Evolutionary conservation across 345 rosid genomes (phyloP).

Genomic region (Arabidopsis thaliana): DNA sequence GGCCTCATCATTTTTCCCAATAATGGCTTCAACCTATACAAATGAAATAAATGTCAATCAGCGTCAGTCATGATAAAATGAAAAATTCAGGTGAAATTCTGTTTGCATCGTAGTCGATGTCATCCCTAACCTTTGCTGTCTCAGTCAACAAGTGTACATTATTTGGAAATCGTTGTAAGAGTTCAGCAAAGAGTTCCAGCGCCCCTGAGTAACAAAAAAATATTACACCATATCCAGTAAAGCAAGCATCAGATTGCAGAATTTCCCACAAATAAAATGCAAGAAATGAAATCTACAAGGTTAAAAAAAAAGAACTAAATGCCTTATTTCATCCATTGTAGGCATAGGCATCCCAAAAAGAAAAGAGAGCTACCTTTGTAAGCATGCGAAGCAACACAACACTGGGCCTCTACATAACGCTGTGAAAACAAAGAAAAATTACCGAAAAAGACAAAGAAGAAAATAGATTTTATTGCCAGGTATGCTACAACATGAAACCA

Average conservation of each 20-base stretch:
- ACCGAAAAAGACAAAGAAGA: neutral
- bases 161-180: conserved; percentile 88
- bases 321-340: conserved; percentile 6
- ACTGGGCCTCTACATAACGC: conserved; percentile 98
- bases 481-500: neutral
- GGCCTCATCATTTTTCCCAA: conserved; percentile 93
- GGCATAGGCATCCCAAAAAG: conserved; percentile 19
- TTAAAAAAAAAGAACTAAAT: conserved; percentile 1
- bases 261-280: neutral
- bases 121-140: conserved; percentile 80
- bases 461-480: conserved; percentile 5
- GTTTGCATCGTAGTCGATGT: neutral
- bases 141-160: conserved; percentile 90
- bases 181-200: conserved; percentile 82
- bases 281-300: conserved; percentile 4
- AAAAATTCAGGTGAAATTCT: neutral
- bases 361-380: conserved; percentile 70
- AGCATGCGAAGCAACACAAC: conserved; percentile 90
- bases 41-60: conserved; percentile 41
- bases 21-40: conserved; percentile 89
- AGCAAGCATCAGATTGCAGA: conserved; percentile 9
- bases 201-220: conserved; percentile 62
- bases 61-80: neutral
- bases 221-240: conserved; percentile 16
- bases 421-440: conserved; percentile 45